Evolutionary conservation across 805 yeast genomes (phyloP).

Genomic region (Saturnispora silvae): DNA sequence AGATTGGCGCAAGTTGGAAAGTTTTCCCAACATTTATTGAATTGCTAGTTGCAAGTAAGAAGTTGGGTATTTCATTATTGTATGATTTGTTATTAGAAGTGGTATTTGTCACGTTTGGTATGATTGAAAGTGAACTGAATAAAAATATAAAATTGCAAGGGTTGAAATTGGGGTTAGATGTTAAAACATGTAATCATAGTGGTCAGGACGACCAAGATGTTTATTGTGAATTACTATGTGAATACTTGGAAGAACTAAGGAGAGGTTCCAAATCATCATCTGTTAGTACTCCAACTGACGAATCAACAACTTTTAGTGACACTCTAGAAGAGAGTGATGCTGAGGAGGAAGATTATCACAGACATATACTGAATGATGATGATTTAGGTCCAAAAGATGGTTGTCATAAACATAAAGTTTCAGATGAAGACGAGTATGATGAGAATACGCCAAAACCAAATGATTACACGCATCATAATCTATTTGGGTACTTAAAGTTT

Average conservation of each 20-base stretch:
- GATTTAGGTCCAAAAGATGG: conserved; percentile 6
- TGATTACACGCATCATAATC: no score
- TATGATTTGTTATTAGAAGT: conserved; percentile 62
- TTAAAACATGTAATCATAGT: conserved; percentile 4
- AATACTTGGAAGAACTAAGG: background rate
- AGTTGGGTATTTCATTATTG: conserved; percentile 58
- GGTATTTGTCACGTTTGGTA: conserved; percentile 57
- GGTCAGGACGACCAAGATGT: conserved; percentile 11
- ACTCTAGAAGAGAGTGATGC: background rate
- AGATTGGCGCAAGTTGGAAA: conserved; percentile 67
- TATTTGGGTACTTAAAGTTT: background rate
- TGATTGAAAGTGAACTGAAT: conserved; percentile 35
- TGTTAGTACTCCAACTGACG: no score
- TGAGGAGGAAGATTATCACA: background rate
- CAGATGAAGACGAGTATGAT: background rate
- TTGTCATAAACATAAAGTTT: background rate
- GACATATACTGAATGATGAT: conserved; percentile 3
- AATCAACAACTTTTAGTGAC: no score
- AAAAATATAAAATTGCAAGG: conserved; percentile 1
- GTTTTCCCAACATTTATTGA: conserved; percentile 60
- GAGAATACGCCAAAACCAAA: no score
- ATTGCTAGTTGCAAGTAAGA: conserved; percentile 48
- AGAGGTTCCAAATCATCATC: background rate
- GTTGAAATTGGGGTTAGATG: background rate
- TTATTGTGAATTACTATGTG: conserved; percentile 9